Evolutionary conservation across 2,329 filamentous ascomycete genomes (phyloP), one percentile per base, ranked within the genome.

Genomic region (Didymellaceae sp.): DNA sequence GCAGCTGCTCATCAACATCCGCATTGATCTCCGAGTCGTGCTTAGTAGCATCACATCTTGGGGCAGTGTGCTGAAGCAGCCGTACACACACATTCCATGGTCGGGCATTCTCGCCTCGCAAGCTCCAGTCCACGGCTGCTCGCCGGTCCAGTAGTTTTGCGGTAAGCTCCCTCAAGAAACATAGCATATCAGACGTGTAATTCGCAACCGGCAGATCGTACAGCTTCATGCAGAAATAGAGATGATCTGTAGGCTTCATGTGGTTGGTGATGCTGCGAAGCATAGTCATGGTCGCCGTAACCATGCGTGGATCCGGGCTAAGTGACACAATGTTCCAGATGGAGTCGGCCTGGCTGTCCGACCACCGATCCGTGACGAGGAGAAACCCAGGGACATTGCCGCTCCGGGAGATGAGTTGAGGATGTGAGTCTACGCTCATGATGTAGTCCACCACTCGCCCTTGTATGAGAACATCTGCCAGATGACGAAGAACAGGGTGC

Each of bases 371-470:
- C 0, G 90, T 94, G 11, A 94, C 88, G 17, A 91, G 83, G 42
- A 97, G 78, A 65, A 97, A 97, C 1, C 90, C 90, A 38, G 97
- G 80, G 44, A 97, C 89, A 57, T 96, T 96, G 31, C 82, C 81
- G 64, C 90, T 90, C 59, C 91, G 86, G 26, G 82, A 80, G 16
- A 95, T 94, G 44, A 97, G 85, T 66, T 96, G 91, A 1, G 92
- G 91, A 66, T 97, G 94, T 24, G 93, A 97, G 47, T 91, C 91
- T 11, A 93, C 86, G 2, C 93, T 90, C 42, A 97, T 83, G 35
- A 99, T 86, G 72, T 97, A 97, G 52, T 91, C 85, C 18, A 96
- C 83, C 20, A 97, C 78, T 44, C 86, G 85, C 30, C 88, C 87
- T 6, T 80, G 75, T 13, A 87, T 78, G 25, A 97, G 77, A 57